Base-by-base conservation (phyloP, 2,329 filamentous ascomycete genomes). In the Myriosclerotinia duriaeana region DNA sequence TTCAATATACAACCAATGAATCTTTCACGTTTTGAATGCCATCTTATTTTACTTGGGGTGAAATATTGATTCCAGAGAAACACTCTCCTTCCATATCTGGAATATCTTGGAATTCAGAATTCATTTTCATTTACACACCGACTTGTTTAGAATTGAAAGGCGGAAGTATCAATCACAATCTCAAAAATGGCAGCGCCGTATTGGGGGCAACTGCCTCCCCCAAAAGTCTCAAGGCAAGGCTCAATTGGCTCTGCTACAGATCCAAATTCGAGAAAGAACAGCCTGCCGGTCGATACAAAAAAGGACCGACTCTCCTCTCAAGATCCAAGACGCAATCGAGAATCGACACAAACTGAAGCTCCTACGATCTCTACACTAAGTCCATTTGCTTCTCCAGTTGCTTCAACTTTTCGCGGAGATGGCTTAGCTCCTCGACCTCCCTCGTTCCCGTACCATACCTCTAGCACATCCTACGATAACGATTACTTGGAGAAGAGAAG, bases 361-460 rank as follows among this genome's bases (percentile, higher is more conserved):
- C 80, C 80, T 65, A 85, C 85, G 71, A 83, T 87, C 67, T 85
- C 85, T 60, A 87, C 85, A 56, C 80, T 84, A 73, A 87, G 84
- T 72, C 84, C 85, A 55, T 82, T 83, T 72, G 81, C 79, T 69
- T 87, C 85, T 46, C 85, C 86, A 53, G 81, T 80, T 54, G 76
- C 79, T 64, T 81, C 84, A 40, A 83, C 77, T 72, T 84, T 85
- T 72, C 78, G 78, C 55, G 79, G 76, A 65, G 78, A 82, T 71
- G 85, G 84, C 36, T 79, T 87, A 69, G 82, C 85, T 71, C 85
- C 86, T 63, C 82, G 85, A 66, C 86, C 86, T 50, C 79, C 84
- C n/a, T 86, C 85, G 2, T 80, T 84, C 66, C 81, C 83, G 66
- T 83, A 83, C 76, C 78, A 76, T 69, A 75, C 79, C 50, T 61